Evolutionary conservation across 768 basidiomycete species (phyloP), one percentile per base, ranked within the genome.

Genomic region (Mycena belliarum): DNA sequence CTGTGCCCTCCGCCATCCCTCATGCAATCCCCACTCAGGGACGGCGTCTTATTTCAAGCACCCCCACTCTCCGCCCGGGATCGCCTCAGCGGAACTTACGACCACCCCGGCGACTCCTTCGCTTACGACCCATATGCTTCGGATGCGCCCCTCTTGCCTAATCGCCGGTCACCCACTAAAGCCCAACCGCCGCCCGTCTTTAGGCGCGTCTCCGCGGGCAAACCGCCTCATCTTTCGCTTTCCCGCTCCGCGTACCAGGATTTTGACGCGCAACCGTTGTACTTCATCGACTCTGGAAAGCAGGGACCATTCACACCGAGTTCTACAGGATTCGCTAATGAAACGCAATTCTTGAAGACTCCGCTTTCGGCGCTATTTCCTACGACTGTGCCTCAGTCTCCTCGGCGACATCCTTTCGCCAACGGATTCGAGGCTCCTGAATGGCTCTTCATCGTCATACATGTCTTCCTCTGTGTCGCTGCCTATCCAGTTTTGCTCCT

Each of bases 401-500:
- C 52, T 20, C 52, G 52, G 23, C 40, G 24, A 48, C 72, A 74
- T 51, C 74, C 71, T 5, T 71, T 75, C 58, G 65, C 68, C 2
- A 45, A 54, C 14, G 49, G 53, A 9, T 77, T 70, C 41, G 75
- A 77, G 50, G 55, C 70, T 1, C 77, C 77, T 0, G 59, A 71
- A 50, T 77, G 71, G 72, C 63, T 38, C 23, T 35, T 53, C 6
- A 64, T 77, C 2, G 24, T 66, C 8, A 26, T 74, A 11, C 77
- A 77, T 52, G 46, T 68, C 6, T 52, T 55, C 4, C 41, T 76
- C 25, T 76, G 76, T 55, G 50, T 67, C 1, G 54, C 73, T 3
- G 64, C 72, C 15, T 77, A 75, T 48, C 76, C 76, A 2, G 55
- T 72, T 18, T 57, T 76, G 29, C 41, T 75, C 46, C 41, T 71